Conservation (phyloP, 108 stramenopile species). For the Cyclotella baltica region DNA sequence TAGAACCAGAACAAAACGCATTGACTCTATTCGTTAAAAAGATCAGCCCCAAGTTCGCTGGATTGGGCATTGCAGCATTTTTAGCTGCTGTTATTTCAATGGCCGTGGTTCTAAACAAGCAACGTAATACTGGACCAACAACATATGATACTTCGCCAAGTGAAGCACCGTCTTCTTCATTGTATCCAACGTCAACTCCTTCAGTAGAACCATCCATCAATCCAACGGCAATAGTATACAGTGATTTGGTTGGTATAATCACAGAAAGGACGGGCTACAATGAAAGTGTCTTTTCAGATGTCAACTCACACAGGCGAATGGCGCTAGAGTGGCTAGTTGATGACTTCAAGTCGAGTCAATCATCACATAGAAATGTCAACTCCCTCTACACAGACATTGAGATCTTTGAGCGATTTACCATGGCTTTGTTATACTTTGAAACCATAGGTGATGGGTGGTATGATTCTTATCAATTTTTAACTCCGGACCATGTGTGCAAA, state of each 20-base stretch:
- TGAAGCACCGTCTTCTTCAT: constrained; percentile 6
- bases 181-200: constrained; percentile 9
- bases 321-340: constrained; percentile 11
- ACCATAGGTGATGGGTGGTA: constrained; percentile 10
- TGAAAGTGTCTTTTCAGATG: constrained; percentile 6
- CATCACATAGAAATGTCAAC: background rate
- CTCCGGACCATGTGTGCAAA: constrained; percentile 27
- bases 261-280: background rate
- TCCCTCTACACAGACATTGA: background rate
- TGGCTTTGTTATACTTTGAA: constrained; percentile 26
- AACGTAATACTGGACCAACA: background rate
- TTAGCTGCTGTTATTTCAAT: background rate
- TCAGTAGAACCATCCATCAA: constrained; percentile 5
- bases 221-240: background rate
- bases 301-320: background rate
- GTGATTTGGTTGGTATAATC: background rate
- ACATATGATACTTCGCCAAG: background rate
- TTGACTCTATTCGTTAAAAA: constrained; percentile 3
- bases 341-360: background rate
- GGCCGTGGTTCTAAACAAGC: background rate
- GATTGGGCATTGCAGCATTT: background rate
- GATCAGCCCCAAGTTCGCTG: background rate
- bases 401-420: constrained; percentile 12
- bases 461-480: constrained; percentile 2
- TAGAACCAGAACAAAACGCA: constrained; percentile 8